These are phyloP conservation scores for Mycotypha africana DNA, from an alignment of 371 early-diverging fungal species.

Conservation along the genomic window DNA sequence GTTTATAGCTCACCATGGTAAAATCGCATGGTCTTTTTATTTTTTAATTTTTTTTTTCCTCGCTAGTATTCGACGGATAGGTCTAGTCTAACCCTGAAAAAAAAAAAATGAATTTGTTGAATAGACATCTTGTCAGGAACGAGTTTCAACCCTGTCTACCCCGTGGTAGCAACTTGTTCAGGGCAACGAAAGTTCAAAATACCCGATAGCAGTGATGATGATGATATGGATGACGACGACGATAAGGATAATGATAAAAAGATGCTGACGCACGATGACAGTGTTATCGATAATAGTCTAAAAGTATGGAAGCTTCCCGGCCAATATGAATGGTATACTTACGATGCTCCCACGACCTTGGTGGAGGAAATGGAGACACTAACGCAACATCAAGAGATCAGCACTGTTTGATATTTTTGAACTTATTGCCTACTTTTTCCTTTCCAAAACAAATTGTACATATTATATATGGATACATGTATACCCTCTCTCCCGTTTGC, in stretches of 20 bases:
- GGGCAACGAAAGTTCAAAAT: slow-evolving; percentile 56
- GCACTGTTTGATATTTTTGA: no score
- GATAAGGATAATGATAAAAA: no score
- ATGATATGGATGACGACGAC: not conserved
- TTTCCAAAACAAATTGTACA: no score
- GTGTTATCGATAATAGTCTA: slow-evolving; percentile 43
- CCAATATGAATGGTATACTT: slow-evolving; percentile 32
- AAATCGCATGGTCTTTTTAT: not conserved
- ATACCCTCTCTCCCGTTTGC: no score
- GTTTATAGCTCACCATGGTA: slow-evolving; percentile 23
- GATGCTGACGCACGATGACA: no score
- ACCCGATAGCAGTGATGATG: slow-evolving; percentile 6
- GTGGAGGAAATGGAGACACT: not conserved
- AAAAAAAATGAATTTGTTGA: no score
- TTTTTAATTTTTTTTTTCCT: no score
- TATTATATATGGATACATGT: not conserved
- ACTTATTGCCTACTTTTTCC: no score
- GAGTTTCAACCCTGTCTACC: slow-evolving; percentile 56
- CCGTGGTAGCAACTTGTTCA: slow-evolving; percentile 56
- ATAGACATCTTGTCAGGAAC: no score
- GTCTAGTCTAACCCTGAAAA: no score
- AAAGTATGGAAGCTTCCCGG: slow-evolving; percentile 45
- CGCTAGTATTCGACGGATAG: no score
- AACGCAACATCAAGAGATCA: not conserved
- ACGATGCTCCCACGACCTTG: no score